Evolutionary conservation across 495 filamentous ascomycete genomes (phyloP), one percentile per base, ranked within the genome.

Genomic region (Neurospora sp.): DNA sequence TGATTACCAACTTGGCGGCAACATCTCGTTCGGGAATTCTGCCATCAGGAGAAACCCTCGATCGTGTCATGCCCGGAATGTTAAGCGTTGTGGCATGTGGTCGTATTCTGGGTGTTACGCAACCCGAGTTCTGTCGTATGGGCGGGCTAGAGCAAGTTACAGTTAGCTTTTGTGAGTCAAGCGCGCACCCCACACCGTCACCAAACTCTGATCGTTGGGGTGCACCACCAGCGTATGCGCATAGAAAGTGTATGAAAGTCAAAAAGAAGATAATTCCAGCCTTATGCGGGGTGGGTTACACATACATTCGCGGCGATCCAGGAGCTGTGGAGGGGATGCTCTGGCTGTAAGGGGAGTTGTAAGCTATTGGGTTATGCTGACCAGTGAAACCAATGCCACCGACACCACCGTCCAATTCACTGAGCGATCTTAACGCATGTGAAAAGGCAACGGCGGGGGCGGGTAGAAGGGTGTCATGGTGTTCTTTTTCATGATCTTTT

Each of bases 1-100:
- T 91, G 78, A 99, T 96, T 77, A 98, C 94, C 76, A 98, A 85
- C 85, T 99, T 99, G 20, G 95, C 90, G 31, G 94, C 96, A 69
- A 99, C 90, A 86, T 99, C 96, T 73, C 94, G 86, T 76, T 94
- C 90, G 73, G 96, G 90, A 74, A 99, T 99, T 70, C 91, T 89
- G 72, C 96, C 96, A 81, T 99, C 96, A 14, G 96, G 96, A 10
- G 96, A 98, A 23, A 95, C 93, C 79, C 92, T 93, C 46, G 94
- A 97, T 78, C 92, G 92, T 44, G 96, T 99, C 86, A 99, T 88
- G 48, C 86, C 91, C 46, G 93, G 93, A 71, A 96, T 94, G 80
- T 94, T 93, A 71, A 96, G 88, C 20, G 93, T 95, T 12, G 92
- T 94, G 23, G 93, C 91, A 81, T 93, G 92, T 42, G 92, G 86